Evolutionary conservation across 2,329 filamentous ascomycete genomes (phyloP), one percentile per base, ranked within the genome.

Genomic region (Coleophoma eucalyptorum): DNA sequence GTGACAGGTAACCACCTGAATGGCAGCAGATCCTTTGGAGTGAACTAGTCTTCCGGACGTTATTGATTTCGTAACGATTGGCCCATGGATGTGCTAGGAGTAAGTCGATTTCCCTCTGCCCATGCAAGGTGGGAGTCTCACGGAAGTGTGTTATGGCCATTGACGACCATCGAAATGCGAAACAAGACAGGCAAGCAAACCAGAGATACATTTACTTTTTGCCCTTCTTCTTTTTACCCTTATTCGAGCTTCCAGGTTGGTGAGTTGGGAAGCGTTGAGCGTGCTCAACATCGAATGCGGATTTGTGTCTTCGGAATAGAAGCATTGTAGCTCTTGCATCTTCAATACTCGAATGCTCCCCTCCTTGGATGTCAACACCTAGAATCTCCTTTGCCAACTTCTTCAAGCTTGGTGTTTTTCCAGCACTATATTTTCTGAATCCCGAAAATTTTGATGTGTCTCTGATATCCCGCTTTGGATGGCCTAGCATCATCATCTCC

Each of bases 321-420:
- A 93, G 72, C 91, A 99, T 97, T 1, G 91, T 86, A 5, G 89
- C 90, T 58, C 90, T 77, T 2, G 94, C 94, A 74, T 99, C 94
- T 72, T 87, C 75, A 55, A 87, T 72, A 66, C 83, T 87, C 2
- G 82, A 86, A 66, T 87, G 84, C 21, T 79, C 72, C 1, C 82
- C 83, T 18, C 67, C 71, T 58, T 88, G 84, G 48, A 88, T 86
- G 46, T 84, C 81, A 5, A 85, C 68, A 0, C 76, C 75, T 2
- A 87, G 64, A 7, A 86, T 63, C 62, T 83, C 74, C 51, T 72
- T 72, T 1, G 81, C 79, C 21, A 88, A 69, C 15, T 76, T 72
- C 50, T 77, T 74, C 59, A 94, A 65, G 5, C 83, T 81, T 3
- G 89, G 89, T 55, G 88, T 87, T 55, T 80, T 79, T 1, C 89